Evolutionary conservation across 2,329 filamentous ascomycete species (phyloP).

Genomic region (Colletotrichum ledebouriae): DNA sequence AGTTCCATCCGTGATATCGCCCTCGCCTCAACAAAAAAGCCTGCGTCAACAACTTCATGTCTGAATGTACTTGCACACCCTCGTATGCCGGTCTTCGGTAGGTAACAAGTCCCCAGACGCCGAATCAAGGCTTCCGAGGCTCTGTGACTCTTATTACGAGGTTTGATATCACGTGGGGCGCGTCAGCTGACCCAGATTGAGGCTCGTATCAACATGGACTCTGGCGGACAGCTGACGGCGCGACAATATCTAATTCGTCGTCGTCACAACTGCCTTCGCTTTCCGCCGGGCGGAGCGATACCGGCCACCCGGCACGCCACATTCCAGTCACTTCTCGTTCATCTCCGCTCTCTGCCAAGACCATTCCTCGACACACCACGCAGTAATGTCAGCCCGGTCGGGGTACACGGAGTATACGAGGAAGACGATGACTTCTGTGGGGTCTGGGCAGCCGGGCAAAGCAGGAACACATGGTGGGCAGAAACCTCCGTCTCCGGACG

Average conservation of each 20-base stretch:
- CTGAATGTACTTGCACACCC: constrained; percentile 7
- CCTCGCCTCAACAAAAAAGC: constrained; percentile 35
- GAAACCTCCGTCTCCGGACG: constrained; percentile 16
- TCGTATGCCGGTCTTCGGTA: constrained; percentile 2
- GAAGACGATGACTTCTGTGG: constrained; percentile 7
- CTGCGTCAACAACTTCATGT: constrained; percentile 19
- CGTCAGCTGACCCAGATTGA: constrained; percentile 35
- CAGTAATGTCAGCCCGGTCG: constrained; percentile 2
- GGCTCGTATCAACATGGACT: not conserved
- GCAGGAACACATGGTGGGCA: constrained; percentile 22
- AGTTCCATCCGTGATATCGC: not conserved
- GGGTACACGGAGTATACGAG: not conserved
- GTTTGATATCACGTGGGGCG: constrained; percentile 39
- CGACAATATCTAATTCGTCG: not conserved
- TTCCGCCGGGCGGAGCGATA: constrained; percentile 40
- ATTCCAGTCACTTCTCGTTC: constrained; percentile 29
- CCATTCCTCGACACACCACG: constrained; percentile 7
- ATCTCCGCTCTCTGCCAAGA: constrained; percentile 30
- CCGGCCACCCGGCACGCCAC: constrained; percentile 35
- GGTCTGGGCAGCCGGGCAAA: constrained; percentile 9
- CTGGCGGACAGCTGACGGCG: constrained; percentile 18
- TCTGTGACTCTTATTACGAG: constrained; percentile 8
- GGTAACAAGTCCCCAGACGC: not conserved
- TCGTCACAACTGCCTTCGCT: not conserved
- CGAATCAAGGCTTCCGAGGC: too few species aligned